Evolutionary conservation across 2,329 filamentous ascomycete species (phyloP).

Genomic region (Ophiostoma fasciatum): DNA sequence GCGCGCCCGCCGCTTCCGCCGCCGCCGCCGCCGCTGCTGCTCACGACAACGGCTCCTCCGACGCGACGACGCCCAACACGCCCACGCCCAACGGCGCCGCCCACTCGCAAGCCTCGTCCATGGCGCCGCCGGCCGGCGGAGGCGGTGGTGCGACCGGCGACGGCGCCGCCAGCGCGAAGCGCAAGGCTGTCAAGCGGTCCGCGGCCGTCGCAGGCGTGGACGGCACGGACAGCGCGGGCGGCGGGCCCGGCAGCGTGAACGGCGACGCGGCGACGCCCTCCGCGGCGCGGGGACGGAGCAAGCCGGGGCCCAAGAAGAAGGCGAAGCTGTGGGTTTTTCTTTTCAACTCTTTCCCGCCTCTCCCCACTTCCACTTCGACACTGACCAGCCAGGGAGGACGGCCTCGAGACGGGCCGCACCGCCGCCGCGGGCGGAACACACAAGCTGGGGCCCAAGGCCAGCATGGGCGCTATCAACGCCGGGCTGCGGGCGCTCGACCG

Average conservation of each 20-base stretch:
- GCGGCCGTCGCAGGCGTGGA: slow-evolving; percentile 43
- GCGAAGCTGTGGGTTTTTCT: slow-evolving; percentile 62
- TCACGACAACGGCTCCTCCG: slow-evolving; percentile 36
- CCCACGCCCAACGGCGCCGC: slow-evolving; percentile 19
- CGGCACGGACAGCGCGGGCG: slow-evolving; percentile 23
- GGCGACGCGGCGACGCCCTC: slow-evolving; percentile 31
- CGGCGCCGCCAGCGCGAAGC: slow-evolving; percentile 49
- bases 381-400: slow-evolving; percentile 38
- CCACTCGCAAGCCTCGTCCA: slow-evolving; percentile 29
- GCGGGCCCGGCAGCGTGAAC: slow-evolving; percentile 21
- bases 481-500: slow-evolving; percentile 87
- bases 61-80: slow-evolving; percentile 46
- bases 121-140: slow-evolving; percentile 39
- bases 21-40: slow-evolving; percentile 27
- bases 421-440: slow-evolving; percentile 41
- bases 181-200: slow-evolving; percentile 59
- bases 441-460: slow-evolving; percentile 91
- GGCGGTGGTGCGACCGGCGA: too few relatives aligned
- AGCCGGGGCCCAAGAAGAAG: slow-evolving; percentile 96
- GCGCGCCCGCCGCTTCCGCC: slow-evolving; percentile 31
- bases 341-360: neutral
- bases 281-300: slow-evolving; percentile 56
- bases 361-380: neutral
- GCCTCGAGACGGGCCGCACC: slow-evolving; percentile 40
- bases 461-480: slow-evolving; percentile 94